phyloP scores from a whole-genome alignment of 1,139 yeast genomes.

The Debaryomyces sp. region DNA sequence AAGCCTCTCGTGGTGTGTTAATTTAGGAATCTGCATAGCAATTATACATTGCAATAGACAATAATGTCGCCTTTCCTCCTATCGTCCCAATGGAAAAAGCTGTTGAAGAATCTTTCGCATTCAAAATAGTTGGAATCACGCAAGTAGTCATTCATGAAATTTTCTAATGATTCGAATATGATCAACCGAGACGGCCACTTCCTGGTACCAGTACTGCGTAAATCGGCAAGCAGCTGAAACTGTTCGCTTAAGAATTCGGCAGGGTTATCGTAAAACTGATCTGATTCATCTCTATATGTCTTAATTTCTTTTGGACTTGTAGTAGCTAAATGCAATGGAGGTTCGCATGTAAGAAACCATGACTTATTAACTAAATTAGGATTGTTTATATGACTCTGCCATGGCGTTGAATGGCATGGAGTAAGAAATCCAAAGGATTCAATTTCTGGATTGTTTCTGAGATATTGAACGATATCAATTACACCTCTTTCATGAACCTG shows the following conservation, averaged over 20 bases:
- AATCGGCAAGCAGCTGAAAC: conserved; percentile 16
- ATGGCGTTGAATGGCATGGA: conserved; percentile 98
- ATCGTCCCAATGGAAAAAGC: conserved; percentile 84
- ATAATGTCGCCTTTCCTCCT: conserved; percentile 80
- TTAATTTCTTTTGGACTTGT: conserved; percentile 28
- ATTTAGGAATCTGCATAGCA: not conserved
- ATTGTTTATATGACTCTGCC: conserved; percentile 83
- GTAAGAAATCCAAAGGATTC: conserved; percentile 74
- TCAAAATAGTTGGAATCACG: conserved; percentile 47
- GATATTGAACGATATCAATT: conserved; percentile 59
- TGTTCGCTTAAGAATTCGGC: conserved; percentile 41
- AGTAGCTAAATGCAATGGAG: conserved; percentile 60
- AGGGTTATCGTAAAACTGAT: conserved; percentile 74
- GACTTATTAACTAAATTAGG: conserved; percentile 36
- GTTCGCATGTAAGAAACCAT: conserved; percentile 92
- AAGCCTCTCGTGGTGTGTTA: not conserved
- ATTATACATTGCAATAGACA: conserved; percentile 43
- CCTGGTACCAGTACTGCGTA: conserved; percentile 37
- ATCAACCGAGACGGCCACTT: conserved; percentile 75
- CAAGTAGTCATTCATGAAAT: conserved; percentile 41
- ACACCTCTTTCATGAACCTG: conserved; percentile 84
- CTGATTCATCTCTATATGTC: conserved; percentile 82
- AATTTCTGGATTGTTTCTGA: conserved; percentile 47
- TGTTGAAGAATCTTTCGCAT: conserved; percentile 66
- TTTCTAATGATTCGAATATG: conserved; percentile 66